Evolutionary conservation across 257 asterid species (phyloP).

Genomic region (Knoxia roxburghii): DNA sequence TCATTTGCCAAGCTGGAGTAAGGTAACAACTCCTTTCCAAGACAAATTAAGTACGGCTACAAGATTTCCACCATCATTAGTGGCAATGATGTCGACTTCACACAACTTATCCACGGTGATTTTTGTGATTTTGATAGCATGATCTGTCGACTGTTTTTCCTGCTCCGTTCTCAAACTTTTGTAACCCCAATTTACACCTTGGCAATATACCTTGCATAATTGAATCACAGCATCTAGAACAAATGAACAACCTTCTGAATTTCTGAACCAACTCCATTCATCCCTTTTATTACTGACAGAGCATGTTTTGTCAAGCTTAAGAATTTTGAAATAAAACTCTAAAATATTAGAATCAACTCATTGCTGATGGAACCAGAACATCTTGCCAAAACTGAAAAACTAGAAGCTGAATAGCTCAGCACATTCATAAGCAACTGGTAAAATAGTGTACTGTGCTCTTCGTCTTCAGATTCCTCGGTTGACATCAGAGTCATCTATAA

Average conservation of each 20-base stretch:
- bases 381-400: conserved; percentile 65
- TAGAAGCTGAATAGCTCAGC: conserved; percentile 64
- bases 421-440: conserved; percentile 82
- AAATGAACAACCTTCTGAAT: conserved; percentile 57
- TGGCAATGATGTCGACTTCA: conserved; percentile 83
- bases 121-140: conserved; percentile 48
- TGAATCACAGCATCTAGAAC: conserved; percentile 67
- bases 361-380: conserved; percentile 43
- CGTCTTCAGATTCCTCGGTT: conserved; percentile 83
- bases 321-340: conserved; percentile 70
- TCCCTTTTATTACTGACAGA: conserved; percentile 65
- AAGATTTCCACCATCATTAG: conserved; percentile 87
- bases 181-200: conserved; percentile 64
- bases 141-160: conserved; percentile 37
- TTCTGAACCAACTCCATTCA: conserved; percentile 46
- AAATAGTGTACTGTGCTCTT: conserved; percentile 72
- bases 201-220: conserved; percentile 69
- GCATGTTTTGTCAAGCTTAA: conserved; percentile 55
- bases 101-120: conserved; percentile 60
- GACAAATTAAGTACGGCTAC: conserved; percentile 78
- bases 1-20: conserved; percentile 90
- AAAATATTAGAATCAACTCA: conserved; percentile 44
- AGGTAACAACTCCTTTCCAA: conserved; percentile 91
- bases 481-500: conserved; percentile 92
- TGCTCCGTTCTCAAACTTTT: conserved; percentile 26